phyloP scores from a whole-genome alignment of 768 basidiomycete genomes.

The Agaricus subrufescens region DNA sequence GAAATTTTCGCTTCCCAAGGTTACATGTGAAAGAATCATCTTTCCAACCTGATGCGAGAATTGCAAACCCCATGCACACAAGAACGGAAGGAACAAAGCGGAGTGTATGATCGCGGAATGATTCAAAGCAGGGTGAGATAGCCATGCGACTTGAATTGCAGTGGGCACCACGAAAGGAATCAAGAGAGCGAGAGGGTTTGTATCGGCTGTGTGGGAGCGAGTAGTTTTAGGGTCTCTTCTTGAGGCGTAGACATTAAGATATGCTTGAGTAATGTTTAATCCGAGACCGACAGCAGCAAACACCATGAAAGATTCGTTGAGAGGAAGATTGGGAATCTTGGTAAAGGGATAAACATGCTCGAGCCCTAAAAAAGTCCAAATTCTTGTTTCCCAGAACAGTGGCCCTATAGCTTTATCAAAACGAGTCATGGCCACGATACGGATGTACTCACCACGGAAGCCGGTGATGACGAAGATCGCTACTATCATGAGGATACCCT shows the following conservation, averaged over 20 bases:
- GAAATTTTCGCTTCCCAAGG: constrained; percentile 60
- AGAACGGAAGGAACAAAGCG: constrained; percentile 78
- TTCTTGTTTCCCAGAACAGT: constrained; percentile 71
- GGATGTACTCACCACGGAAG: constrained; percentile 50
- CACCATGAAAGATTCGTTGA: constrained; percentile 88
- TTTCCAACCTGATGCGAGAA: constrained; percentile 87
- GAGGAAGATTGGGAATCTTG: constrained; percentile 58
- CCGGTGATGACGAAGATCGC: constrained; percentile 76
- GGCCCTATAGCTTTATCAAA: constrained; percentile 45
- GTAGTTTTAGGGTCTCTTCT: constrained; percentile 15
- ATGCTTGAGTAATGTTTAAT: constrained; percentile 80
- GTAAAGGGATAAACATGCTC: constrained; percentile 45
- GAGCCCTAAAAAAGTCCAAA: constrained; percentile 56
- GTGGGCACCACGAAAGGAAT: constrained; percentile 76
- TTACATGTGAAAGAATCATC: constrained; percentile 93
- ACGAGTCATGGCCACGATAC: background rate
- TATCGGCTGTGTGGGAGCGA: constrained; percentile 11
- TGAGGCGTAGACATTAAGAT: constrained; percentile 71
- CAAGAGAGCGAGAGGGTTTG: constrained; percentile 56
- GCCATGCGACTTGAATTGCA: constrained; percentile 75
- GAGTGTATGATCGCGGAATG: constrained; percentile 72
- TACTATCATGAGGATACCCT: constrained; percentile 88
- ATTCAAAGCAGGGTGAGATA: constrained; percentile 58
- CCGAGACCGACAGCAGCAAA: constrained; percentile 66
- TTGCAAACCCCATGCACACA: constrained; percentile 90